Evolutionary conservation across 768 basidiomycete species (phyloP).

Genomic region (Plicaturopsis crispa): DNA sequence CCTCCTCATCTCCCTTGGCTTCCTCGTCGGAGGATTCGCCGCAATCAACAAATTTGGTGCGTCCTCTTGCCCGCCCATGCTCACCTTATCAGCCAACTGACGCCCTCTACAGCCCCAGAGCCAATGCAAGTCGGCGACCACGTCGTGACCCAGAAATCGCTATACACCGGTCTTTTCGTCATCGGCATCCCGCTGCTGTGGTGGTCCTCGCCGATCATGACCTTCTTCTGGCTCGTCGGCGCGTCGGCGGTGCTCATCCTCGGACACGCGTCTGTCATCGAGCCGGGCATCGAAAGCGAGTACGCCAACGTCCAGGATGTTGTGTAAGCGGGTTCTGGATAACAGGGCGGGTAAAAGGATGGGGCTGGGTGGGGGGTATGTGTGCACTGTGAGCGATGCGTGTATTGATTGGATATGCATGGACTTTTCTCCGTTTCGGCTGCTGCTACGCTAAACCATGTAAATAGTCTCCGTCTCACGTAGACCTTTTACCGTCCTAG

Average conservation of each 20-base stretch:
- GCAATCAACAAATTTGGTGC: constrained; percentile 86
- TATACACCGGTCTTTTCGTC: constrained; percentile 85
- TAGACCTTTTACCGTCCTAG: too few species aligned
- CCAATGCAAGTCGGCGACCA: constrained; percentile 78
- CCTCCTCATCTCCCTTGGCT: constrained; percentile 75
- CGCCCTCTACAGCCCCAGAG: constrained; percentile 53
- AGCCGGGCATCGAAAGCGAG: constrained; percentile 94
- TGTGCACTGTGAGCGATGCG: too few species aligned
- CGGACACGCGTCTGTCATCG: constrained; percentile 80
- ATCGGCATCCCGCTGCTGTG: constrained; percentile 88
- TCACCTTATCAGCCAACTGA: neutral
- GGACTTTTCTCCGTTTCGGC: too few species aligned
- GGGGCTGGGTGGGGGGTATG: too few species aligned
- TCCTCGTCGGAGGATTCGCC: constrained; percentile 88
- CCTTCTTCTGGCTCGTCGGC: constrained; percentile 94
- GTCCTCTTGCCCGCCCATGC: constrained; percentile 15
- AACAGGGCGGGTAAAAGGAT: too few species aligned
- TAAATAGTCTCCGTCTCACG: too few species aligned
- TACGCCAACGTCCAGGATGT: constrained; percentile 72
- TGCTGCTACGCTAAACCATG: too few species aligned
- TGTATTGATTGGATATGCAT: too few species aligned
- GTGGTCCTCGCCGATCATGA: constrained; percentile 65
- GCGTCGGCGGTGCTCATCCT: constrained; percentile 80
- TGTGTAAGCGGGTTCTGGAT: constrained; percentile 42
- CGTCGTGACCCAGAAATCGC: constrained; percentile 80